These are phyloP conservation scores for Solanum paucissectum DNA, from an alignment of 257 asterid species.

Conservation along the genomic window DNA sequence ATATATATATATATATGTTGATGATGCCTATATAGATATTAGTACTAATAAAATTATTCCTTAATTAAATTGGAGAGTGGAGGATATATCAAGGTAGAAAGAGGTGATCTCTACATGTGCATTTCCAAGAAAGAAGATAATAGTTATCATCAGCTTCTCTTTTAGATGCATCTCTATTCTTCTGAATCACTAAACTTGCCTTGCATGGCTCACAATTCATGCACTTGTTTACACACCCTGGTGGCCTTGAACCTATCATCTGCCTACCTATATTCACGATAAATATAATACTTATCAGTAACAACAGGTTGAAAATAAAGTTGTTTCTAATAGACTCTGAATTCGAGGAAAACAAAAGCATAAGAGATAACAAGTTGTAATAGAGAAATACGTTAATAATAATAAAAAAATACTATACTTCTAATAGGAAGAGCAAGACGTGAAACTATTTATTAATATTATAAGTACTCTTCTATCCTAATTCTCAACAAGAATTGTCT, in stretches of 20 bases:
- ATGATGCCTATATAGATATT: neutral
- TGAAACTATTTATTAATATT: no score
- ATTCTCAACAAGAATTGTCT: no score
- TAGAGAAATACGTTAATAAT: no score
- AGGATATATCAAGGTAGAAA: slow-evolving; percentile 15
- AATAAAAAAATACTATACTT: no score
- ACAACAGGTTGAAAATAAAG: no score
- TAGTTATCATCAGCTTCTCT: slow-evolving; percentile 4
- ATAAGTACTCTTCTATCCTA: no score
- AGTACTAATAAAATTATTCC: neutral
- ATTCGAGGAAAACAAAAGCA: neutral
- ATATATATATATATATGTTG: no score
- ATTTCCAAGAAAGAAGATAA: slow-evolving; percentile 31
- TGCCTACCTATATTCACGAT: neutral
- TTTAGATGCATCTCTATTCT: neutral
- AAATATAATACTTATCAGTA: neutral
- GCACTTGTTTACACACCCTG: slow-evolving; percentile 25
- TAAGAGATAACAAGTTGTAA: neutral
- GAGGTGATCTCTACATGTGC: slow-evolving; percentile 28
- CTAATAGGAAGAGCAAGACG: neutral
- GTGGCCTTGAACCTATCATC: slow-evolving; percentile 30
- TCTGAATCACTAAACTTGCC: slow-evolving; percentile 15
- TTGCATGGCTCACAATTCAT: slow-evolving; percentile 26
- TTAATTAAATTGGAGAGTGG: neutral
- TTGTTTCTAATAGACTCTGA: no score